These are phyloP conservation scores for Canavalia ensiformis DNA, from an alignment of 306 rosid species.

Conservation along the genomic window DNA sequence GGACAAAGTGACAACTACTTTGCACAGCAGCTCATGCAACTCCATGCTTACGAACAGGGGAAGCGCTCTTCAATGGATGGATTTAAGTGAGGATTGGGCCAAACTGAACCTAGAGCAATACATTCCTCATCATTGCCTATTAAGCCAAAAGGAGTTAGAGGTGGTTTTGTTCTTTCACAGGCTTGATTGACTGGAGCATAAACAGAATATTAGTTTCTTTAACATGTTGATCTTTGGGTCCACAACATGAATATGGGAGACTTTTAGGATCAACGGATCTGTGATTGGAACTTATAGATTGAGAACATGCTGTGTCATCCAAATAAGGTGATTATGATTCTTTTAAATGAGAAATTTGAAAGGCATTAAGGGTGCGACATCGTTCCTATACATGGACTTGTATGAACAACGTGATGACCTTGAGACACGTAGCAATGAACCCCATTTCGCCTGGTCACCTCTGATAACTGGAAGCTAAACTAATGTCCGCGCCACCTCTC, in stretches of 20 bases:
- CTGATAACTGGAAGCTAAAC: too few relatives aligned
- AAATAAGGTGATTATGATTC: constrained; percentile 70
- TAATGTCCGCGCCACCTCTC: too few relatives aligned
- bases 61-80: constrained; percentile 46
- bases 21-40: too few relatives aligned
- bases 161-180: constrained; percentile 53
- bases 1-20: too few relatives aligned
- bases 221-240: constrained; percentile 57
- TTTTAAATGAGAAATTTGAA: constrained; percentile 82
- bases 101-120: constrained; percentile 54
- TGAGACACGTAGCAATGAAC: too few relatives aligned
- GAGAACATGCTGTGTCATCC: constrained; percentile 58
- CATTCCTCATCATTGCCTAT: constrained; percentile 56
- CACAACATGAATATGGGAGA: constrained; percentile 62
- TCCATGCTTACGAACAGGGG: too few relatives aligned
- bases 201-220: constrained; percentile 51
- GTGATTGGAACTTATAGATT: constrained; percentile 52
- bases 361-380: constrained; percentile 80
- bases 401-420: too few relatives aligned
- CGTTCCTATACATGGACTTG: too few relatives aligned
- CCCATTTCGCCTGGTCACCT: too few relatives aligned
- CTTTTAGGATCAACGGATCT: constrained; percentile 57
- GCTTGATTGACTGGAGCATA: constrained; percentile 62
- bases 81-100: constrained; percentile 59
- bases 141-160: constrained; percentile 56